Base-by-base conservation (phyloP, 108 stramenopile genomes). In the Nitzschia inconspicua region DNA sequence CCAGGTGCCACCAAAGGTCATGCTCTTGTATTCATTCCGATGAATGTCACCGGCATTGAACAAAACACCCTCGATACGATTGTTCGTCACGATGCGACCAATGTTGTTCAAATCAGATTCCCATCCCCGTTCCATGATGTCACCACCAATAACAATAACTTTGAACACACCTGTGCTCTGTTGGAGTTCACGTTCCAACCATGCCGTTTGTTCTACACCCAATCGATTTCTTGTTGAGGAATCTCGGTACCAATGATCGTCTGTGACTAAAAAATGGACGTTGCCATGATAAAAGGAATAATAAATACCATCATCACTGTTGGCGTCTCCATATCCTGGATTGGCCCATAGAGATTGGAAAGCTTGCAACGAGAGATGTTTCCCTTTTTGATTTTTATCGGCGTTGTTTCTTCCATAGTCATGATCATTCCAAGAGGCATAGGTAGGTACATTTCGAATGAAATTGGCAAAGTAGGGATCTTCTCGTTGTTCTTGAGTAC, bases 41-140 rank as follows among this genome's bases (percentile, higher is more conserved):
- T 69, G 68, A 30, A 69, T 69, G 31, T 69, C 68, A 7, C 68
- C 68, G 20, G 68, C 47, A 35, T 59, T 47, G 25, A 69, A 69
- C 5, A 69, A 10, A 19, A 69, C 68, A 7, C 68, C 68, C 14
- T 36, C 20, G 2, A 69, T 60, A 18, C 27, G 13, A 3, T 69
- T 37, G 1, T 22, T 6, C 0, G 40, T 25, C 4, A 69, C 51
- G n/a, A 54, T 37, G 4, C 13, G 14, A 25, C 59, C 68, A 60
- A 69, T 52, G 25, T 53, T 37, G 16, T 44, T 20, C 7, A 57
- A 16, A 24, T 69, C 68, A 14, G 37, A 16, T 2, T 24, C 13
- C 58, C 46, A 48, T 18, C 2, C 48, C 26, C 29, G 8, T 32
- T 69, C 43, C 59, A 60, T 53, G 1, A 69, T 56, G 28, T 69